phyloP scores from a whole-genome alignment of 257 asterid genomes.

The Prunella vulgaris region DNA sequence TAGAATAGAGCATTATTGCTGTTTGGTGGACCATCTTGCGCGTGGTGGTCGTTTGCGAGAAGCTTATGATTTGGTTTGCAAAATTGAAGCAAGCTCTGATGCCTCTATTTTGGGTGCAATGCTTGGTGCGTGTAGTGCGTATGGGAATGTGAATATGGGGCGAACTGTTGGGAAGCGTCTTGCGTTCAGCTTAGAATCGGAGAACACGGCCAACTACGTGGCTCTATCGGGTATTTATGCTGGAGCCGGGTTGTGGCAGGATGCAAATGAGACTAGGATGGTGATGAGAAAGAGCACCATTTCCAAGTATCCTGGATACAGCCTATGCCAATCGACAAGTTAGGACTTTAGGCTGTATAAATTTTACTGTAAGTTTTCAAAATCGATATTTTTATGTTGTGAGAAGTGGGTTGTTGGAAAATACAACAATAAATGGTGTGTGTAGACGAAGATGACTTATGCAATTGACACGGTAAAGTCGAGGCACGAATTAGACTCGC shows the following conservation, averaged over 20 bases:
- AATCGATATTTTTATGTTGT: no score
- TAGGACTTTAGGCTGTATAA: background rate
- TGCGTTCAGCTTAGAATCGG: slow-evolving; percentile 29
- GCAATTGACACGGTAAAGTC: no score
- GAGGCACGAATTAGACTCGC: no score
- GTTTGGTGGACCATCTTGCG: slow-evolving; percentile 49
- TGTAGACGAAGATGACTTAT: no score
- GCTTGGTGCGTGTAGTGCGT: slow-evolving; percentile 43
- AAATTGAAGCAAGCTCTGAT: slow-evolving; percentile 11
- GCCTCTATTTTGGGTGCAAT: slow-evolving; percentile 39
- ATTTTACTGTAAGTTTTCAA: no score
- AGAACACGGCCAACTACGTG: slow-evolving; percentile 32
- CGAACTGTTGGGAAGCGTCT: slow-evolving; percentile 31
- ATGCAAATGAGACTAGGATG: slow-evolving; percentile 28
- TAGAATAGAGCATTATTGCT: slow-evolving; percentile 41
- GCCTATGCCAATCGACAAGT: slow-evolving; percentile 21
- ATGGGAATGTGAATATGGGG: slow-evolving; percentile 35
- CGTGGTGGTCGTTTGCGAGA: slow-evolving; percentile 40
- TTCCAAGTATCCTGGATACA: slow-evolving; percentile 32
- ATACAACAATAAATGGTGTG: no score
- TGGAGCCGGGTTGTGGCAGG: slow-evolving; percentile 41
- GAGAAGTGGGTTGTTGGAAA: no score
- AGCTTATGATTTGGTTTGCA: slow-evolving; percentile 35
- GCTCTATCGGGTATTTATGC: slow-evolving; percentile 43
- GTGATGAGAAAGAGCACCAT: slow-evolving; percentile 22